Percentiles rank a stretch among this genome's conserved stretches.
These are phyloP conservation scores for Arachis monticola DNA, from an alignment of 331 rosid genomes.

Conservation along the genomic window DNA sequence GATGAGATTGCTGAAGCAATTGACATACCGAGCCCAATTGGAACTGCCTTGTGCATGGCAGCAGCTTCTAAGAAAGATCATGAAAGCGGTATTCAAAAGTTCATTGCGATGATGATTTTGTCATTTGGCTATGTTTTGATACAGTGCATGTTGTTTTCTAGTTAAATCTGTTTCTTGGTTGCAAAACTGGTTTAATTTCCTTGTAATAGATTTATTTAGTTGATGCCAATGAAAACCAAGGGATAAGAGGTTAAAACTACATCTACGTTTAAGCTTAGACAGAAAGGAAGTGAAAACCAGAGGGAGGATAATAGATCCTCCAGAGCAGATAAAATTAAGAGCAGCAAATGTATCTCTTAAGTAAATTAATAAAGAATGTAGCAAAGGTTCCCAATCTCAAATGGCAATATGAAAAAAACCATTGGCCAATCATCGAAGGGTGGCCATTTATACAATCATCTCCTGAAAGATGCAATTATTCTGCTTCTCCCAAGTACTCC, in stretches of 20 bases:
- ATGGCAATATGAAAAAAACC: background rate
- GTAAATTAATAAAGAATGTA: background rate
- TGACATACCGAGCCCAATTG: constrained; percentile 78
- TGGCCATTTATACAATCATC: background rate
- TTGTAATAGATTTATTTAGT: constrained; percentile 7
- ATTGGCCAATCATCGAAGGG: background rate
- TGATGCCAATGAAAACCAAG: background rate
- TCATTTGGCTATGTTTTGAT: constrained; percentile 27
- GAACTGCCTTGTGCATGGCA: constrained; percentile 98
- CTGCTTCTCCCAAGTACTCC: constrained; percentile 17
- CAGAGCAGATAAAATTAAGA: constrained; percentile 14
- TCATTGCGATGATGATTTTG: constrained; percentile 32
- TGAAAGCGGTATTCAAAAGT: constrained; percentile 74
- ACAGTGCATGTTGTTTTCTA: constrained; percentile 12
- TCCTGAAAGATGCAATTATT: constrained; percentile 2
- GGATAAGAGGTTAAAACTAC: background rate
- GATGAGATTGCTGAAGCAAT: constrained; percentile 86
- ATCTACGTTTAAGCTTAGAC: constrained; percentile 18
- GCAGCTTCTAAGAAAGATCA: constrained; percentile 95
- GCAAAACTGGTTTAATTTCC: constrained; percentile 16
- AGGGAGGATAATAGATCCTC: constrained; percentile 23
- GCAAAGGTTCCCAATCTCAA: constrained; percentile 7
- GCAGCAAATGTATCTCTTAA: background rate
- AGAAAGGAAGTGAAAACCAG: constrained; percentile 4
- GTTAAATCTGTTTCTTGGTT: background rate